Conservation (phyloP, 768 basidiomycete species). For the Galerina marginata region DNA sequence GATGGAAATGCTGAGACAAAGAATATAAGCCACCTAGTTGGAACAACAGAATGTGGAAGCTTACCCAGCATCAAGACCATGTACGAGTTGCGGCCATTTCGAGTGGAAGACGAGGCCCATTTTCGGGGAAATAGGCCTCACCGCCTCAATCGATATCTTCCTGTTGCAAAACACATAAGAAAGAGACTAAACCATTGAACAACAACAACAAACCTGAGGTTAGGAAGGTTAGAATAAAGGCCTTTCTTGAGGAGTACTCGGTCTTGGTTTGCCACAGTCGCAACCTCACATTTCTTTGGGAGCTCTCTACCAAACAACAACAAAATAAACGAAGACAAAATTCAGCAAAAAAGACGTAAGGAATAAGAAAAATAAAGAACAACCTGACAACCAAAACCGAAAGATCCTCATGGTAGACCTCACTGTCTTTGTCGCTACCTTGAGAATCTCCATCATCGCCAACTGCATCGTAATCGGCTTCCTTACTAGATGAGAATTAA, state of each 20-base stretch:
- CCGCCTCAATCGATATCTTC: background rate
- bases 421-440: no score
- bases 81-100: background rate
- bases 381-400: background rate
- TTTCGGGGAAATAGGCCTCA: background rate
- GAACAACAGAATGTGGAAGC: background rate
- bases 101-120: background rate
- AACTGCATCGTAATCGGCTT: no score
- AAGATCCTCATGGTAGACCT: no score
- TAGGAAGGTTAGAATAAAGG: background rate
- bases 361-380: background rate
- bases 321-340: background rate
- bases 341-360: background rate
- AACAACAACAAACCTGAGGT: background rate
- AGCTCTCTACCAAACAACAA: background rate
- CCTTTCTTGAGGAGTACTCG: background rate
- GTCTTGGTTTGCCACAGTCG: background rate
- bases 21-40: background rate
- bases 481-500: no score
- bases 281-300: background rate
- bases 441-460: no score
- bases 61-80: background rate
- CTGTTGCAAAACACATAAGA: background rate
- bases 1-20: background rate
- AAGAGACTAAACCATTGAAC: background rate